Evolutionary conservation across 371 early-diverging fungal species (phyloP).

Genomic region (Apophysomyces trapeziformis): DNA sequence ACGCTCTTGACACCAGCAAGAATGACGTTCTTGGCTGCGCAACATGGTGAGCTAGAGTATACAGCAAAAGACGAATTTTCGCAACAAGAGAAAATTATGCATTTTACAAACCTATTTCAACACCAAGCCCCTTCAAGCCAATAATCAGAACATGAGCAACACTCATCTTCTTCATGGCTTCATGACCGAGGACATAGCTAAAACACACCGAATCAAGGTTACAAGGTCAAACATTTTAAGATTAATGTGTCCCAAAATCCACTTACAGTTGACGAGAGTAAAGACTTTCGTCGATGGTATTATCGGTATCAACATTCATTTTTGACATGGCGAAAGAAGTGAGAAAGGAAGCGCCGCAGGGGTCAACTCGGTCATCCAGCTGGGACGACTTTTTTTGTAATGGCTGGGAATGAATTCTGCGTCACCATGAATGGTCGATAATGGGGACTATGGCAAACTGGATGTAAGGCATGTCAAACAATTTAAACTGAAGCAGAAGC

Average conservation of each 20-base stretch:
- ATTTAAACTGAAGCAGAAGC: too few relatives aligned
- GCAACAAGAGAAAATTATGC: neutral
- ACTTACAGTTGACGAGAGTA: conserved; percentile 98
- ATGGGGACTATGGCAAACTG: too few relatives aligned
- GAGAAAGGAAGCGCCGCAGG: neutral
- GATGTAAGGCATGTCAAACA: too few relatives aligned
- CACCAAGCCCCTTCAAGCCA: conserved; percentile 97
- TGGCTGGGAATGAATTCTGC: neutral
- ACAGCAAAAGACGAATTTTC: neutral
- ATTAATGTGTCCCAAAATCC: neutral
- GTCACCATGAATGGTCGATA: neutral
- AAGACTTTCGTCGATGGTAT: conserved; percentile 91
- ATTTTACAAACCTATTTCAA: conserved; percentile 88
- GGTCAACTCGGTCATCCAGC: neutral
- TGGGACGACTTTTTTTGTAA: too few relatives aligned
- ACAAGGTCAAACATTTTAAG: neutral
- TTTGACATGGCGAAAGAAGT: conserved; percentile 19
- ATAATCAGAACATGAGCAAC: conserved; percentile 95
- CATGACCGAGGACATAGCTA: conserved; percentile 99
- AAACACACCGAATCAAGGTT: conserved; percentile 6
- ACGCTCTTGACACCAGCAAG: conserved; percentile 99
- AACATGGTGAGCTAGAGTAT: neutral
- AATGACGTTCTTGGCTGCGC: conserved; percentile 96
- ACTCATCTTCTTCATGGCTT: conserved; percentile 99
- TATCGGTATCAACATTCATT: conserved; percentile 49